Base-by-base conservation (phyloP, 2,329 filamentous ascomycete genomes). In the Rhinocladiella mackenziei region DNA sequence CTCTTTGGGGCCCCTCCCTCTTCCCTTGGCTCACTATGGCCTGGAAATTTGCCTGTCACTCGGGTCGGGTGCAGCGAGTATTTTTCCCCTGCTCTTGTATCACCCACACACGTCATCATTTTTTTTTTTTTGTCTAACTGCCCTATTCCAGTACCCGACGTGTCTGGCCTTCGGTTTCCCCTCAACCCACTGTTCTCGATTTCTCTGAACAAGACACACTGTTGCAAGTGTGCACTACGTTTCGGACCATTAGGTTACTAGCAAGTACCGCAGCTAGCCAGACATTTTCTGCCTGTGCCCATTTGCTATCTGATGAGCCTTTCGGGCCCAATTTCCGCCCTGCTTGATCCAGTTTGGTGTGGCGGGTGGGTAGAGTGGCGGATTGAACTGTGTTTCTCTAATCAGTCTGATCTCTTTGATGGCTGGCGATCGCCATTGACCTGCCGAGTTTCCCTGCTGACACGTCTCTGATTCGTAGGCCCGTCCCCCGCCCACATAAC, bases 401-500 rank as follows among this genome's bases (percentile, higher is more conserved):
- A n/a, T n/a, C n/a, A n/a, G n/a, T n/a, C 33, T 39, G 39, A 37
- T 42, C 39, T 28, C 28, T 40, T 39, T 23, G 37, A 47, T 48
- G 44, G 48, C 42, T 47, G 41, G 39, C 45, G 50, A 53, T 53
- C 45, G 42, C 50, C 42, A 48, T 49, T 19, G 32, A 28, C 13
- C 14, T 50, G 50, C 43, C 50, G 50, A 41, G 18, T 50, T 48
- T 32, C 22, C 37, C 22, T 36, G 50, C 50, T 53, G 50, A 53
- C 46, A 45, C 33, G 23, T 22, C 36, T 48, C 43, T 53, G 51
- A 50, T 53, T 51, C 48, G 51, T 45, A 51, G 51, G 39, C 14
- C 41, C 34, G 13, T 13, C 37, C 22, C 30, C 26, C 31, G 44
- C 48, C 47, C 47, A 40, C 29, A 15, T 43, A 37, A 19, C 43